Evolutionary conservation across 805 yeast species (phyloP).

Genomic region (Cyberlindnera americana): DNA sequence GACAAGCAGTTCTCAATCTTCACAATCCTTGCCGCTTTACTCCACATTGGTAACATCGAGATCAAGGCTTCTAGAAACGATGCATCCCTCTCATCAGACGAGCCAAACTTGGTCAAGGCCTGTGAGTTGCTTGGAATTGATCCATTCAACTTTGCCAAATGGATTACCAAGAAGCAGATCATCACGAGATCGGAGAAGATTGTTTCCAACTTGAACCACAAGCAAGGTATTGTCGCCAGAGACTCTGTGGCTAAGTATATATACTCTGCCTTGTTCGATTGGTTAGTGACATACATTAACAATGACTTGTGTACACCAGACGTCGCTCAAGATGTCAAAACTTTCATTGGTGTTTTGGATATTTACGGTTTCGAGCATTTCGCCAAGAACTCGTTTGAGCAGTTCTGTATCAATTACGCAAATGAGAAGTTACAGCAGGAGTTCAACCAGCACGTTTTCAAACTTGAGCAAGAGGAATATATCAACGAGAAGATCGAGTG

Average conservation of each 20-base stretch:
- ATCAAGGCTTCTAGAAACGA: constrained; percentile 81
- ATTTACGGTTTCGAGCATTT: constrained; percentile 97
- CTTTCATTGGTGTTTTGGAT: constrained; percentile 95
- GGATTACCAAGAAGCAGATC: constrained; percentile 92
- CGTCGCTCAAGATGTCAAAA: constrained; percentile 51
- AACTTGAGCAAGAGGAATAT: constrained; percentile 94
- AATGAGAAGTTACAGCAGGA: constrained; percentile 97
- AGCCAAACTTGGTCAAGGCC: constrained; percentile 78
- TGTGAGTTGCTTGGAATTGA: constrained; percentile 83
- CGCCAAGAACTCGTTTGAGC: constrained; percentile 91
- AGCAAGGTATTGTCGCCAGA: constrained; percentile 85
- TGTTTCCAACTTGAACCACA: constrained; percentile 72
- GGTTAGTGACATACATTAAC: constrained; percentile 88
- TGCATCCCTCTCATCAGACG: constrained; percentile 79
- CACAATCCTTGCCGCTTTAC: constrained; percentile 77
- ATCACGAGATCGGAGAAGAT: constrained; percentile 91
- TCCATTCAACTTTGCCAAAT: constrained; percentile 69
- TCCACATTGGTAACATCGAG: constrained; percentile 91
- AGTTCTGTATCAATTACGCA: constrained; percentile 95
- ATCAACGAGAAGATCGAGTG: constrained; percentile 89
- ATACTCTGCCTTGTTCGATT: constrained; percentile 88
- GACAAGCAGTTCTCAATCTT: constrained; percentile 65
- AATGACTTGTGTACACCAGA: constrained; percentile 75
- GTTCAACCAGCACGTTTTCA: constrained; percentile 95
- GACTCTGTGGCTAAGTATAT: constrained; percentile 97